Conservation (phyloP, 371 early-diverging fungal genomes). For the Sporodiniella umbellata region DNA sequence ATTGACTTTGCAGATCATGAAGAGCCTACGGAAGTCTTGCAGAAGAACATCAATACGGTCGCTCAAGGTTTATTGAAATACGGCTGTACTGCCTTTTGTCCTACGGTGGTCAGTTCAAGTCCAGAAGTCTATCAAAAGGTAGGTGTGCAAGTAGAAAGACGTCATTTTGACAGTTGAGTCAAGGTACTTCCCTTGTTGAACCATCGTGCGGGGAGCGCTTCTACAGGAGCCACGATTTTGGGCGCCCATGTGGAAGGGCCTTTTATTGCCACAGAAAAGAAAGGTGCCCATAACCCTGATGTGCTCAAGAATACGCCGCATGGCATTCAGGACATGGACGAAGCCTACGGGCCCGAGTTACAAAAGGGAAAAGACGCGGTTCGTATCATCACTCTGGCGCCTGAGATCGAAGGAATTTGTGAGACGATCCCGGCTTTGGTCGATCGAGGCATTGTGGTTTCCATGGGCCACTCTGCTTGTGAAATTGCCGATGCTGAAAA, state of each 20-base stretch:
- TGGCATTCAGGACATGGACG: conserved; percentile 69
- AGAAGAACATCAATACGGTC: conserved; percentile 59
- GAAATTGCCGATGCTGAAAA: conserved; percentile 67
- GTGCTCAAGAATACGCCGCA: conserved; percentile 62
- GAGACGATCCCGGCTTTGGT: conserved; percentile 69
- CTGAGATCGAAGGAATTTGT: conserved; percentile 77
- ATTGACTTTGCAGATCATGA: conserved; percentile 73
- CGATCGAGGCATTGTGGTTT: conserved; percentile 64
- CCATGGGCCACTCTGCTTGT: conserved; percentile 75
- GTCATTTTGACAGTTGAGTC: too few species aligned
- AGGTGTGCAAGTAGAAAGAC: too few species aligned
- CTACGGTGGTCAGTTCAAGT: conserved; percentile 78
- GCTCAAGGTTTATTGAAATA: conserved; percentile 73
- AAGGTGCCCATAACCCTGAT: conserved; percentile 78
- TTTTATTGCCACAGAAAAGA: conserved; percentile 62
- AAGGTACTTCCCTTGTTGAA: conserved; percentile 65
- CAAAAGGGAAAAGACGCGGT: conserved; percentile 52
- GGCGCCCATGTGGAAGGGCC: conserved; percentile 88
- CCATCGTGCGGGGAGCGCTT: conserved; percentile 65
- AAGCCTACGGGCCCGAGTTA: conserved; percentile 64
- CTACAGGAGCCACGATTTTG: conserved; percentile 75
- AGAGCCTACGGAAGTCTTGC: conserved; percentile 40
- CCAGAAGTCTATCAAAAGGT: conserved; percentile 75
- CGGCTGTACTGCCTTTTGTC: conserved; percentile 83
- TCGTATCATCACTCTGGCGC: conserved; percentile 77